These are phyloP conservation scores for Penicillium coprophilum DNA, from an alignment of 495 filamentous ascomycete species.

Conservation along the genomic window DNA sequence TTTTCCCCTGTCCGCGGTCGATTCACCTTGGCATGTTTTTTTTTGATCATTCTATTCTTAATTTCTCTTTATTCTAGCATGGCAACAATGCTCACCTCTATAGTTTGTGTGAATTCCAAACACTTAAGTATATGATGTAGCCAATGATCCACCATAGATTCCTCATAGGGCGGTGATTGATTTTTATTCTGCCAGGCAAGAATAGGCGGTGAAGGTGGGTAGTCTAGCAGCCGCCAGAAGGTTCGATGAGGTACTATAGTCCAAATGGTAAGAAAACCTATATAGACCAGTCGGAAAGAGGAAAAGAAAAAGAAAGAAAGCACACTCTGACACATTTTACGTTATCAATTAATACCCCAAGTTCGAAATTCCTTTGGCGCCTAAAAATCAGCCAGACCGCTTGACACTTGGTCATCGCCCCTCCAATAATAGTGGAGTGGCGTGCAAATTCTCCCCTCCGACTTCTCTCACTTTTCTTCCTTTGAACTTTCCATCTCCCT, in stretches of 20 bases:
- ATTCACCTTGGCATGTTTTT: background rate
- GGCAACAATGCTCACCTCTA: background rate
- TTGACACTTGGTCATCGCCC: slow-evolving; percentile 23
- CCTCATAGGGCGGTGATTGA: slow-evolving; percentile 21
- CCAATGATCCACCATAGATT: slow-evolving; percentile 1
- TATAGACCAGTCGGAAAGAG: slow-evolving; percentile 15
- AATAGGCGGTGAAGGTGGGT: slow-evolving; percentile 33
- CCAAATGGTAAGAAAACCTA: slow-evolving; percentile 17
- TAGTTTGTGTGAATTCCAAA: background rate
- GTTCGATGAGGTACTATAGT: slow-evolving; percentile 34
- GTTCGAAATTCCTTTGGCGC: background rate
- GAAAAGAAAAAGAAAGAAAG: background rate
- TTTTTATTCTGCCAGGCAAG: slow-evolving; percentile 27
- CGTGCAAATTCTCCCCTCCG: slow-evolving; percentile 48
- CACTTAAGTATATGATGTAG: background rate
- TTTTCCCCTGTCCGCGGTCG: background rate
- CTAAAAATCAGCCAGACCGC: slow-evolving; percentile 18
- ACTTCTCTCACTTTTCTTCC: slow-evolving; percentile 28
- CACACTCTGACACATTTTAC: slow-evolving; percentile 2
- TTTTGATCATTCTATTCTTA: background rate
- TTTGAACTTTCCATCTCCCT: slow-evolving; percentile 20
- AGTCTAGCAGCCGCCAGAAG: slow-evolving; percentile 42
- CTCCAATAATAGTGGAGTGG: slow-evolving; percentile 37
- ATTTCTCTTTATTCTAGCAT: background rate
- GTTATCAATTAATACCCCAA: slow-evolving; percentile 4